Conservation (phyloP, 75 land plant genomes). For the Adiantum capillusveneris region DNA sequence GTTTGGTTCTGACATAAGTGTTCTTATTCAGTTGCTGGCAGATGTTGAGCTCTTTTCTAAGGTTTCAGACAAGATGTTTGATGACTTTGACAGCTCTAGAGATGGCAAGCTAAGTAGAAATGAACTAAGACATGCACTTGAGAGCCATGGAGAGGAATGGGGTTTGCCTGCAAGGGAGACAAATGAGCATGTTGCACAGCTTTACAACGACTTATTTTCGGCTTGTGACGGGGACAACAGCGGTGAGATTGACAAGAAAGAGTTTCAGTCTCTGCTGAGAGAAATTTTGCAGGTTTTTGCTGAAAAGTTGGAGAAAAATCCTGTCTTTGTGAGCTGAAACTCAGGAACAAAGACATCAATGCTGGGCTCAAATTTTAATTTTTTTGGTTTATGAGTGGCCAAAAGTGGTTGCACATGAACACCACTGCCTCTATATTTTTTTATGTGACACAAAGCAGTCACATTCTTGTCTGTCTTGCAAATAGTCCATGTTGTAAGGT, state of each 20-base stretch:
- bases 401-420: too few species aligned
- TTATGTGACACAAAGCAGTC: not conserved
- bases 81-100: constrained; percentile 24
- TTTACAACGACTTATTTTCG: constrained; percentile 48
- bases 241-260: constrained; percentile 24
- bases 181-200: constrained; percentile 39
- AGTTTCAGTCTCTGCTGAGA: constrained; percentile 34
- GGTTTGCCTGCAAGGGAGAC: constrained; percentile 48
- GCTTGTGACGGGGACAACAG: constrained; percentile 27
- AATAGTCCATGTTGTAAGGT: not conserved
- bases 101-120: constrained; percentile 23
- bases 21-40: constrained; percentile 40
- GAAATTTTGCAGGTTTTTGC: constrained; percentile 46
- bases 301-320: constrained; percentile 43
- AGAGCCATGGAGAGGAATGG: constrained; percentile 35
- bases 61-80: constrained; percentile 27
- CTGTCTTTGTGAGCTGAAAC: constrained; percentile 25
- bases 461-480: not conserved
- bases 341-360: not conserved
- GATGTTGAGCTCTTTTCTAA: constrained; percentile 34
- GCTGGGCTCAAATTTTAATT: not conserved
- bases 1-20: too few species aligned
- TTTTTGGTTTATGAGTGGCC: not conserved
- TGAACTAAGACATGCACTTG: constrained; percentile 34
- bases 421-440: too few species aligned